Conservation (phyloP, 164 flowering plant genomes). For the Umbilicus rupestris region DNA sequence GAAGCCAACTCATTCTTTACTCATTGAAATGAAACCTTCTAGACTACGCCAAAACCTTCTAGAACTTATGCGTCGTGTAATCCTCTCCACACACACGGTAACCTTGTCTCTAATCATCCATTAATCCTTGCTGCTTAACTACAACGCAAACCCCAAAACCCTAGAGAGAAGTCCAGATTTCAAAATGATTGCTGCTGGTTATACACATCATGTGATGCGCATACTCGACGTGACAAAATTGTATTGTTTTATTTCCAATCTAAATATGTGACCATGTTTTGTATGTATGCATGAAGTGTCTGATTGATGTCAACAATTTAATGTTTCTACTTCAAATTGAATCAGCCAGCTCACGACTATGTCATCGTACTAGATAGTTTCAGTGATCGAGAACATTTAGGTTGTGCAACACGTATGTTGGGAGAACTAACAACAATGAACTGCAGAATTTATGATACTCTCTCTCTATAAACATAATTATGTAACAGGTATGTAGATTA, state of each 20-base stretch:
- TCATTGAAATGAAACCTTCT: background rate
- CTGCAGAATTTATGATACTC: background rate
- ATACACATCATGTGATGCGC: background rate
- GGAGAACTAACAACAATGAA: background rate
- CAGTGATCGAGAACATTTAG: background rate
- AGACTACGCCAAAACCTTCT: background rate
- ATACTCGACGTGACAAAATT: background rate
- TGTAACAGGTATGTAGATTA: too few species aligned
- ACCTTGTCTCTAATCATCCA: background rate
- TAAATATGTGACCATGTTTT: background rate
- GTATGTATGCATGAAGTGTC: background rate
- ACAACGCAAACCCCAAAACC: background rate
- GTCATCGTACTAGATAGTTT: background rate
- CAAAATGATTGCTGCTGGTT: background rate
- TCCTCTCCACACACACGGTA: background rate
- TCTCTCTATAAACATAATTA: background rate
- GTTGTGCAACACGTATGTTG: background rate
- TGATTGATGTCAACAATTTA: background rate
- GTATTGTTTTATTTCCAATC: background rate
- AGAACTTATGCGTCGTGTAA: background rate
- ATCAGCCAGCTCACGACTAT: background rate
- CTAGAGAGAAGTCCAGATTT: background rate
- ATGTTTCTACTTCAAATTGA: background rate
- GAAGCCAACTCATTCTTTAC: background rate
- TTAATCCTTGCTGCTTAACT: background rate